Evolutionary conservation across 108 stramenopile species (phyloP).

Genomic region (Cyclotella kingstonii): DNA sequence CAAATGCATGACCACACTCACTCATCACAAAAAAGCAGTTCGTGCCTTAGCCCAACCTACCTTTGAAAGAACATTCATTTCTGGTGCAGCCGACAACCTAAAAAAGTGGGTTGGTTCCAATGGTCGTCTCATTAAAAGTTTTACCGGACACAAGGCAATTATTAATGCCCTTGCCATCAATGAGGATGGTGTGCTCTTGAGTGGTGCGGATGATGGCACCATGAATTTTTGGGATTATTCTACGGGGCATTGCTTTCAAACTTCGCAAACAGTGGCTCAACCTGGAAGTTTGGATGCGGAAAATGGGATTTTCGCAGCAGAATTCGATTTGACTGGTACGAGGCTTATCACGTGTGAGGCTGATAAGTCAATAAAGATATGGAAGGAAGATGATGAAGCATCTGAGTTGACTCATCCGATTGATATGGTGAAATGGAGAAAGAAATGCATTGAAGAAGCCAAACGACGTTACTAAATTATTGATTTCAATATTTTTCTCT

Average conservation of each 20-base stretch:
- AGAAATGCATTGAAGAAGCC: slow-evolving; percentile 85
- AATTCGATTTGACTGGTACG: slow-evolving; percentile 97
- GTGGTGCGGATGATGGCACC: slow-evolving; percentile 96
- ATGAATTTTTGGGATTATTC: slow-evolving; percentile 98
- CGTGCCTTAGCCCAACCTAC: slow-evolving; percentile 84
- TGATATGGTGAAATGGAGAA: slow-evolving; percentile 93
- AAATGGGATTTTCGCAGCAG: slow-evolving; percentile 89
- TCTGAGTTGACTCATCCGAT: slow-evolving; percentile 93
- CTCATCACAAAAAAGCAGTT: slow-evolving; percentile 98
- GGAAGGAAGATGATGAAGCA: slow-evolving; percentile 93
- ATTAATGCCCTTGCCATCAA: slow-evolving; percentile 96
- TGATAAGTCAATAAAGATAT: slow-evolving; percentile 99
- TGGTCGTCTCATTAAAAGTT: slow-evolving; percentile 90
- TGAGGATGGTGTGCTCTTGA: slow-evolving; percentile 94
- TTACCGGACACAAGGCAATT: slow-evolving; percentile 92
- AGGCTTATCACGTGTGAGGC: slow-evolving; percentile 97
- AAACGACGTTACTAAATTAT: slow-evolving; percentile 44
- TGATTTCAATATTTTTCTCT: background rate
- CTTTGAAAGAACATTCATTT: slow-evolving; percentile 93
- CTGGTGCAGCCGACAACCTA: slow-evolving; percentile 93
- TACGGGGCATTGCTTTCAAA: slow-evolving; percentile 95
- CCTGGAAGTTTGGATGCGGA: slow-evolving; percentile 98
- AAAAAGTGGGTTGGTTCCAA: slow-evolving; percentile 97
- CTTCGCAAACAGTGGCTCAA: slow-evolving; percentile 84
- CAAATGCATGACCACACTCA: slow-evolving; percentile 94